Conservation (phyloP, 164 flowering plant species). For the Berberis vulgaris region DNA sequence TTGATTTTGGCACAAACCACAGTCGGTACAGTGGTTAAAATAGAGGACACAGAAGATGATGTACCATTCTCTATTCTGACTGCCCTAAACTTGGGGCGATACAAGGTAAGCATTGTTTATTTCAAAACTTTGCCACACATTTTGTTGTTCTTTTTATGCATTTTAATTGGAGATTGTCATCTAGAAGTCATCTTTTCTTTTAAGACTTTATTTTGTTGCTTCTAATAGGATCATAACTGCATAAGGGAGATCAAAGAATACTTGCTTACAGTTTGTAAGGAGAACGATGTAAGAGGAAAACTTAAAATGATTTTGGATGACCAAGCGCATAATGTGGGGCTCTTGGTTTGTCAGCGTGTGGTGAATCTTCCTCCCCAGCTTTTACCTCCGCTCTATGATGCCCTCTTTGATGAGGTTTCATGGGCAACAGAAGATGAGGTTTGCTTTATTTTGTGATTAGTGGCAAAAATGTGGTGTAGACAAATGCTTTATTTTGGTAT, state of each 20-base stretch:
- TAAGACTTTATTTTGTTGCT: neutral
- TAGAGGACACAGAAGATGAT: constrained; percentile 76
- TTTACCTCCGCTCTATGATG: constrained; percentile 76
- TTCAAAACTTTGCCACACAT: neutral
- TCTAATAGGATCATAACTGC: constrained; percentile 47
- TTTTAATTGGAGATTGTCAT: neutral
- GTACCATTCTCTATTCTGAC: constrained; percentile 49
- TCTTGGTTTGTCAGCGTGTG: constrained; percentile 76
- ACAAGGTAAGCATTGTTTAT: constrained; percentile 41
- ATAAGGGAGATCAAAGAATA: constrained; percentile 54
- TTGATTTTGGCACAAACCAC: constrained; percentile 86
- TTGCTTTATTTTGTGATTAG: constrained; percentile 13
- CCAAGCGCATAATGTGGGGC: constrained; percentile 52
- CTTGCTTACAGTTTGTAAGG: constrained; percentile 46
- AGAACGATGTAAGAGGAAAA: constrained; percentile 13
- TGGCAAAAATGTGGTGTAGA: neutral
- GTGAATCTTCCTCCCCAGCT: constrained; percentile 86
- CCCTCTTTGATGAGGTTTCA: constrained; percentile 82
- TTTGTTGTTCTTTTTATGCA: neutral
- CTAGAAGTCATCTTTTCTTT: neutral
- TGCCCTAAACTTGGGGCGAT: constrained; percentile 70
- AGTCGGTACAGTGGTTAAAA: constrained; percentile 84
- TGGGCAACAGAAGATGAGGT: constrained; percentile 98
- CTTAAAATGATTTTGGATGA: constrained; percentile 35
- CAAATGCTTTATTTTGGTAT: neutral